phyloP scores from a whole-genome alignment of 2,329 filamentous ascomycete genomes.

The Fusarium subtropicale region DNA sequence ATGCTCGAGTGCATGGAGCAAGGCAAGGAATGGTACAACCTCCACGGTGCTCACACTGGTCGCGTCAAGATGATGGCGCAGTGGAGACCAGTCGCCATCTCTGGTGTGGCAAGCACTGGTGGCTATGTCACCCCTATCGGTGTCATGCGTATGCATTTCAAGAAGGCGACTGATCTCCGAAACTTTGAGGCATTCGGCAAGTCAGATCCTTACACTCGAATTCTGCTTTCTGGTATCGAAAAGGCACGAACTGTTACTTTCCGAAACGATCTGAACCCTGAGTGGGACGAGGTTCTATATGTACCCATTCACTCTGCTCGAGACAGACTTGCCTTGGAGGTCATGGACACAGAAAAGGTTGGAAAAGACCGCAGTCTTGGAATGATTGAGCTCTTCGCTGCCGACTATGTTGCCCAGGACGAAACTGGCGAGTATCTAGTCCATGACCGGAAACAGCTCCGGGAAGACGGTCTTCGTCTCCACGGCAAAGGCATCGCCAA shows the following conservation, averaged over 20 bases:
- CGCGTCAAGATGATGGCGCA: conserved; percentile 91
- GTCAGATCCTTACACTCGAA: conserved; percentile 92
- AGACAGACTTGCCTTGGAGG: conserved; percentile 88
- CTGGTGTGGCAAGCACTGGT: conserved; percentile 81
- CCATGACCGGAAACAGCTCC: conserved; percentile 78
- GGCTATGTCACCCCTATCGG: conserved; percentile 95
- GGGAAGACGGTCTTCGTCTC: conserved; percentile 76
- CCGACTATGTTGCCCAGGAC: conserved; percentile 82
- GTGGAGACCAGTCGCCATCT: conserved; percentile 94
- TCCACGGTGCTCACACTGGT: conserved; percentile 82
- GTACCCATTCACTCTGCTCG: conserved; percentile 86
- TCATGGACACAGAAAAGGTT: conserved; percentile 96
- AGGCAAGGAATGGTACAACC: conserved; percentile 95
- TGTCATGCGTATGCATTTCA: conserved; percentile 94
- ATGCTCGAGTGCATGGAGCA: conserved; percentile 91
- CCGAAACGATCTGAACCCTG: conserved; percentile 93
- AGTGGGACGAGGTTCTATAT: conserved; percentile 96
- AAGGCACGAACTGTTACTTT: conserved; percentile 95
- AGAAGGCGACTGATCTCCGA: conserved; percentile 82
- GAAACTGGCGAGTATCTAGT: conserved; percentile 84
- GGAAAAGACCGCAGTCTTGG: conserved; percentile 92
- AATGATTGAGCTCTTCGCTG: conserved; percentile 78
- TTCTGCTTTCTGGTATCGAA: conserved; percentile 89
- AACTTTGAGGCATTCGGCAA: conserved; percentile 97
- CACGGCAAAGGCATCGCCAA: conserved; percentile 80